Conservation (phyloP, 2,329 filamentous ascomycete genomes). For the Trematosphaeria pertusa region DNA sequence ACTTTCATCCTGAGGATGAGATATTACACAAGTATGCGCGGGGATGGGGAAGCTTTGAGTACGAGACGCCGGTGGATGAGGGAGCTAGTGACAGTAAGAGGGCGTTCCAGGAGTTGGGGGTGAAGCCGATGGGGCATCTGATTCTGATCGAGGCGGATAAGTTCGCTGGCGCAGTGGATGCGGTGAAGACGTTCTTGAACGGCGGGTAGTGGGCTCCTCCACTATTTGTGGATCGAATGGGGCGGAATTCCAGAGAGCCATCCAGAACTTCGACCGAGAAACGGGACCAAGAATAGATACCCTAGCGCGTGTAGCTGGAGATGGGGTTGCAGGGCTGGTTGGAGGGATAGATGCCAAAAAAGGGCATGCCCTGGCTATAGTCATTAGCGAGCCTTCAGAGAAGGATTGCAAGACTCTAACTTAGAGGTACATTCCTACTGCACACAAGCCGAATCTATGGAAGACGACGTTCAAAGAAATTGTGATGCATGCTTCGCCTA, state of each 20-base stretch:
- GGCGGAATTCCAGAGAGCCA: too few relatives aligned
- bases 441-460: conserved; percentile 43
- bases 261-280: too few relatives aligned
- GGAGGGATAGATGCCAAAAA: too few relatives aligned
- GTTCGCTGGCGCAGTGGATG: conserved; percentile 78
- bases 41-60: conserved; percentile 75
- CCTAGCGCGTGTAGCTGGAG: too few relatives aligned
- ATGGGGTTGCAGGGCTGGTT: too few relatives aligned
- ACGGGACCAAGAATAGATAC: too few relatives aligned
- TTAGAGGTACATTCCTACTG: conserved; percentile 47
- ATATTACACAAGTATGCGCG: conserved; percentile 78
- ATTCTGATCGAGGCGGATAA: conserved; percentile 83
- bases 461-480: conserved; percentile 34
- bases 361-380: too few relatives aligned
- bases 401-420: conserved; percentile 32
- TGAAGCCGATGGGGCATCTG: conserved; percentile 82
- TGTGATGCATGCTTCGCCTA: conserved; percentile 45
- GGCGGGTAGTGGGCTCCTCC: conserved; percentile 23
- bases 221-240: too few relatives aligned
- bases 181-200: conserved; percentile 74
- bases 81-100: conserved; percentile 88
- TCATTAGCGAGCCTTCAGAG: too few relatives aligned
- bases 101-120: conserved; percentile 91
- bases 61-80: conserved; percentile 79
- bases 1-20: conserved; percentile 97